A percentile compares a stretch with the other conserved stretches of the same genome.
These are phyloP conservation scores for grape (Vitis vinifera) DNA, from an alignment of 164 flowering plant species.

Conservation along the genomic window DNA sequence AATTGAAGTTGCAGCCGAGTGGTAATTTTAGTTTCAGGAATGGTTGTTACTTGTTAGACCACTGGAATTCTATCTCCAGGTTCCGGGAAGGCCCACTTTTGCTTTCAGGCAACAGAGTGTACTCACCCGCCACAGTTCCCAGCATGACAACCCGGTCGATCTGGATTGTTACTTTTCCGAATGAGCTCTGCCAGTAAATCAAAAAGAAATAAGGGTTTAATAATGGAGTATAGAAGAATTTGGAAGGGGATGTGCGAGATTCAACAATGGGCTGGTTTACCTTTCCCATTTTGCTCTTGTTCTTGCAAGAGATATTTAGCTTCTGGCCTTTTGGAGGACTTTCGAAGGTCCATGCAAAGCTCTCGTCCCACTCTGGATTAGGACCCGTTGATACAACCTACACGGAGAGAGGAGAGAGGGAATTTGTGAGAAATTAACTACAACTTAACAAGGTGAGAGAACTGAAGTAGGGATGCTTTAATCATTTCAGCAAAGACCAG, in stretches of 20 bases:
- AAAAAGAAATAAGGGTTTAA: conserved; percentile 6
- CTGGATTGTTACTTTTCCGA: conserved; percentile 97
- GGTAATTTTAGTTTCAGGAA: conserved; percentile 4
- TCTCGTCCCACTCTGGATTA: conserved; percentile 94
- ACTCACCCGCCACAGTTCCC: conserved; percentile 94
- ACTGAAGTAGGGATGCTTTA: conserved; percentile 14
- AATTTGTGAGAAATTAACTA: too few relatives aligned
- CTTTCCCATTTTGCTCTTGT: conserved; percentile 99
- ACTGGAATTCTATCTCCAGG: conserved; percentile 92
- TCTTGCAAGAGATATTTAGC: conserved; percentile 97
- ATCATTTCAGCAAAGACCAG: too few relatives aligned
- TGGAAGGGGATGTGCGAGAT: background rate
- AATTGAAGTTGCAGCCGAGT: conserved; percentile 11
- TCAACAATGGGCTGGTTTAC: conserved; percentile 32
- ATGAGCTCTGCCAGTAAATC: conserved; percentile 62
- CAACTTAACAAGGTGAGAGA: too few relatives aligned
- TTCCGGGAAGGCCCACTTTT: conserved; percentile 84
- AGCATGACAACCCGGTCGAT: conserved; percentile 95
- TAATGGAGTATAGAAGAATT: background rate
- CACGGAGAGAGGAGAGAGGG: too few relatives aligned
- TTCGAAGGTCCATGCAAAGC: conserved; percentile 92
- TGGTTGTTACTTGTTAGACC: conserved; percentile 72
- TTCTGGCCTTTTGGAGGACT: conserved; percentile 99
- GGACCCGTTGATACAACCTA: conserved; percentile 90
- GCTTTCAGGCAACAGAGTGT: conserved; percentile 81